Conservation (phyloP, 1,284 basidiomycete genomes). For the Paramarasmius palmivorus region DNA sequence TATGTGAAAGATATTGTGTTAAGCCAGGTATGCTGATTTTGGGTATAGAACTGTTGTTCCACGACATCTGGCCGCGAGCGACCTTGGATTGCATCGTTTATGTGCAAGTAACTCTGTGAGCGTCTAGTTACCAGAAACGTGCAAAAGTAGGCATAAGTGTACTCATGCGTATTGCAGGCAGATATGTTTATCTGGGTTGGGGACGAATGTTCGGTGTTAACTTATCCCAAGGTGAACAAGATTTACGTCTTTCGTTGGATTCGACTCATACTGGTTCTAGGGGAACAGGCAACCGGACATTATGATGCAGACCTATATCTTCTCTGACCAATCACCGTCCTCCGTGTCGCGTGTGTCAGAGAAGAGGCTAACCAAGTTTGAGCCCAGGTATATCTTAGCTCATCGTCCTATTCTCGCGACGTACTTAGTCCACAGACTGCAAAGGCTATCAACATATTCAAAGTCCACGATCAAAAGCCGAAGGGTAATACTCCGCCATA, state of each 20-base stretch:
- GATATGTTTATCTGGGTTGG: slow-evolving; percentile 42
- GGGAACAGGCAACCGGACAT: slow-evolving; percentile 25
- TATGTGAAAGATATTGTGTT: slow-evolving; percentile 24
- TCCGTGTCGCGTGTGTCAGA: no score
- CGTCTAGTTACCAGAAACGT: background rate
- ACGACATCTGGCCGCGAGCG: slow-evolving; percentile 34
- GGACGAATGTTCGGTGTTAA: slow-evolving; percentile 31
- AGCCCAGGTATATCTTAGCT: no score
- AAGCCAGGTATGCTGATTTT: background rate
- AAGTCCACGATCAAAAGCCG: no score
- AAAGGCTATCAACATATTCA: background rate
- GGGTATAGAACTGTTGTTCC: slow-evolving; percentile 42
- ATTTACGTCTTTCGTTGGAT: background rate
- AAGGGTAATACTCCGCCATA: slow-evolving; percentile 2
- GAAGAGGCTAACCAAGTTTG: no score
- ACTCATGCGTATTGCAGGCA: no score
- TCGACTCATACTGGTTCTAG: slow-evolving; percentile 42
- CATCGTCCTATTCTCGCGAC: no score
- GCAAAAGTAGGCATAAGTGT: slow-evolving; percentile 5
- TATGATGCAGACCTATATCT: background rate
- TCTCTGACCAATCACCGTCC: no score
- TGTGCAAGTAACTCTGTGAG: slow-evolving; percentile 28
- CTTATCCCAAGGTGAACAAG: slow-evolving; percentile 37
- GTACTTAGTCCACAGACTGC: no score
- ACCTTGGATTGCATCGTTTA: slow-evolving; percentile 36